phyloP scores from a whole-genome alignment of 306 rosid species.

The Urtica urens region DNA sequence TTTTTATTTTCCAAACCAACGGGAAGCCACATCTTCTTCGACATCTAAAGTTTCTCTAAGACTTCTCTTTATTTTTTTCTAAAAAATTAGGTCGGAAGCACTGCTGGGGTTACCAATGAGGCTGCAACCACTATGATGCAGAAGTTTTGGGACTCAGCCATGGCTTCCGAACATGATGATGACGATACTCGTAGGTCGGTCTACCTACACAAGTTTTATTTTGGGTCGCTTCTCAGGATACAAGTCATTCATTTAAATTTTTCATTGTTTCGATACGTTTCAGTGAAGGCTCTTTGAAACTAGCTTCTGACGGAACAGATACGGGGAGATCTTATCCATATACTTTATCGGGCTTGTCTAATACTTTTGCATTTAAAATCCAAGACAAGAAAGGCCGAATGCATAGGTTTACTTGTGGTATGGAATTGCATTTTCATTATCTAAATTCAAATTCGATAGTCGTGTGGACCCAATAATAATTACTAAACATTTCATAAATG shows the following conservation, averaged over 20 bases:
- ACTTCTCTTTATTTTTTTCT: constrained; percentile 11
- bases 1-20: too few species aligned
- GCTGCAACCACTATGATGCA: constrained; percentile 73
- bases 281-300: constrained; percentile 69
- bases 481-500: constrained; percentile 18
- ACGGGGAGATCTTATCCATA: constrained; percentile 35
- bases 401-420: constrained; percentile 84
- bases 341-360: constrained; percentile 24
- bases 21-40: neutral
- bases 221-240: constrained; percentile 4
- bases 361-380: constrained; percentile 55
- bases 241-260: constrained; percentile 17
- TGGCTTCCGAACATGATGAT: constrained; percentile 65
- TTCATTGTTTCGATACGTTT: too few species aligned
- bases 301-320: constrained; percentile 71
- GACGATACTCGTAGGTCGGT: constrained; percentile 68
- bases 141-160: constrained; percentile 95
- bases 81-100: constrained; percentile 68
- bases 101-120: constrained; percentile 47
- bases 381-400: constrained; percentile 71
- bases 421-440: constrained; percentile 20
- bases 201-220: constrained; percentile 2
- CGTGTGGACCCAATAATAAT: neutral
- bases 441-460: neutral
- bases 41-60: neutral